Evolutionary conservation across 2,329 filamentous ascomycete genomes (phyloP).

Genomic region (Aspergillus sp.): DNA sequence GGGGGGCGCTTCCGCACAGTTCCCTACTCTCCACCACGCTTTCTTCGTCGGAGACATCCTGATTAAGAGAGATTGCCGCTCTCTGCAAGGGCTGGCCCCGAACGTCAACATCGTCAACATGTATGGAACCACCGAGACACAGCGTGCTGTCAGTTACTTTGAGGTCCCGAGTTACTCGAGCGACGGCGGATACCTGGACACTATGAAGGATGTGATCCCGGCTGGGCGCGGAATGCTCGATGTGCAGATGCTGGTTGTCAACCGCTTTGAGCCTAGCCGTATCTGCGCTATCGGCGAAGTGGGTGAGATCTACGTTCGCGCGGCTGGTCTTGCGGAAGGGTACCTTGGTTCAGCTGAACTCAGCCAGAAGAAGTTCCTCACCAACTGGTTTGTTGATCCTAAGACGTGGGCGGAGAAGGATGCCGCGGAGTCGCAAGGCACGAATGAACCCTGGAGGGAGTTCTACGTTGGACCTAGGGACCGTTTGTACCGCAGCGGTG

Average conservation of each 20-base stretch:
- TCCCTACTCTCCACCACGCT: constrained; percentile 72
- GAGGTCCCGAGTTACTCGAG: constrained; percentile 68
- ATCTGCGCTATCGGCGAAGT: constrained; percentile 78
- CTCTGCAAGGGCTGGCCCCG: constrained; percentile 71
- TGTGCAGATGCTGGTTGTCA: constrained; percentile 83
- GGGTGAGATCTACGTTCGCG: constrained; percentile 80
- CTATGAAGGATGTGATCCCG: constrained; percentile 73
- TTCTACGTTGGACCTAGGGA: constrained; percentile 82
- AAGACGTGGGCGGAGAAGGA: constrained; percentile 67
- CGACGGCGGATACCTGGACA: constrained; percentile 64
- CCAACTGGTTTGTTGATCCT: constrained; percentile 83
- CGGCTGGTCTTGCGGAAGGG: constrained; percentile 79
- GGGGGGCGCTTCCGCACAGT: constrained; percentile 75
- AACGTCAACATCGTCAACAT: constrained; percentile 79
- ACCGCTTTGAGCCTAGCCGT: constrained; percentile 64
- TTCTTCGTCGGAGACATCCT: constrained; percentile 93
- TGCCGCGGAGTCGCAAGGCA: constrained; percentile 50
- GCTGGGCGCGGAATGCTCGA: constrained; percentile 84
- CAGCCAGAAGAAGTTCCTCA: constrained; percentile 74
- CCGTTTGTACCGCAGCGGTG: constrained; percentile 82
- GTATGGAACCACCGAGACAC: constrained; percentile 86
- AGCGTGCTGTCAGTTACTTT: constrained; percentile 78
- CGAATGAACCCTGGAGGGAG: constrained; percentile 70
- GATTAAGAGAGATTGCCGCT: constrained; percentile 77
- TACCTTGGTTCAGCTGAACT: constrained; percentile 65